Conservation (phyloP, 2,329 filamentous ascomycete genomes). For the Aspergillus carbonarius region DNA sequence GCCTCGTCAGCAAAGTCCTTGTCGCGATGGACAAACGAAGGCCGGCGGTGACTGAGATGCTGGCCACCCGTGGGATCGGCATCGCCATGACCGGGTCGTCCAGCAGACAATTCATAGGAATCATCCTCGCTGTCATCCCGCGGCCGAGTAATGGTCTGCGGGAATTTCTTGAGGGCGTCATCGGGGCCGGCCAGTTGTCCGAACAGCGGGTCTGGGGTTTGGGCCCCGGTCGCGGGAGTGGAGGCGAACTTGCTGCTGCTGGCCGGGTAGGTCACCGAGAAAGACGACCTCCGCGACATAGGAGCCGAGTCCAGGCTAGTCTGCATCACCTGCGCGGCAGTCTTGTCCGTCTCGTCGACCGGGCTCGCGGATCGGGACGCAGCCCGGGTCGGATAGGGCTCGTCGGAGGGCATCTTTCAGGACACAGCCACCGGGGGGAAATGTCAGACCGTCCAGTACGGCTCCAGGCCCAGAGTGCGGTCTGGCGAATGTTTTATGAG, state of each 20-base stretch:
- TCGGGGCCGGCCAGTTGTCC: conserved; percentile 15
- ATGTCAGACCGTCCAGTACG: background rate
- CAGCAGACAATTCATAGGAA: background rate
- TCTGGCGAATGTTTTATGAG: background rate
- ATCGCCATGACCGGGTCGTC: background rate
- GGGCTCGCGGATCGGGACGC: background rate
- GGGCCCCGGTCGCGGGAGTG: conserved; percentile 28
- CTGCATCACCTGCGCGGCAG: background rate
- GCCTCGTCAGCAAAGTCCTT: conserved; percentile 18
- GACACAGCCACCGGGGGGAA: background rate
- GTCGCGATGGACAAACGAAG: background rate
- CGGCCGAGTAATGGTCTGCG: conserved; percentile 16
- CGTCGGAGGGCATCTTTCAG: background rate
- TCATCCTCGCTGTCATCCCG: conserved; percentile 10
- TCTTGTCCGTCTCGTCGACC: background rate
- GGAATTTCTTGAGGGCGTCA: conserved; percentile 18
- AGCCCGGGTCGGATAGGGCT: conserved; percentile 1
- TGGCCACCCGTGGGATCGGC: background rate
- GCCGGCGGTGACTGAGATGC: background rate
- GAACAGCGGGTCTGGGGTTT: conserved; percentile 30
- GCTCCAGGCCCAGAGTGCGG: background rate
- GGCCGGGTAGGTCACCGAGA: background rate
- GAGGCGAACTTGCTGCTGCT: background rate
- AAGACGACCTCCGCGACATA: background rate
- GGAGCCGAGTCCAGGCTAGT: background rate